Base-by-base conservation (phyloP, 2,329 filamentous ascomycete genomes). In the Thelonectria discophora region DNA sequence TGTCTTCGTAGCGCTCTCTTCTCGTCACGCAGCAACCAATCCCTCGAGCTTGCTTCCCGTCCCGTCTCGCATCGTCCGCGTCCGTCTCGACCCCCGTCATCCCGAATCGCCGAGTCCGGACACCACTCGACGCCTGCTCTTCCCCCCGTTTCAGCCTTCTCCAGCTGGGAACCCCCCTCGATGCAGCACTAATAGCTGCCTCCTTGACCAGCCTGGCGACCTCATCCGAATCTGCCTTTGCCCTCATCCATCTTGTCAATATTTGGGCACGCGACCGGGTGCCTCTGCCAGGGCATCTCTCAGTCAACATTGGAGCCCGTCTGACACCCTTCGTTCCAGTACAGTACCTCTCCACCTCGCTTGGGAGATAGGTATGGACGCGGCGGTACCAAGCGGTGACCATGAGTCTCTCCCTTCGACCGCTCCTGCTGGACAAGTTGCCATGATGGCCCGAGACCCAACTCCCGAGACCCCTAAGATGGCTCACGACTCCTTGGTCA, bases 401-500 rank as follows among this genome's bases (percentile, higher is more conserved):
- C 69, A 73, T 71, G 73, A 71, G 57, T 60, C 66, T 62, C 62
- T 72, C 66, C 68, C 71, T 68, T 67, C 64, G 42, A 49, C 68
- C 49, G 55, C 61, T 55, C 55, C 67, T 54, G 46, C 64, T 50
- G 65, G 63, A 62, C 62, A 55, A 66, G 54, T 42, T 60, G 66
- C 69, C 62, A 66, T 61, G 66, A 71, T 61, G 60, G 62, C 60
- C 49, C 67, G 68, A 63, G 70, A 75, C 59, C 55, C 63, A 60
- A 66, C 32, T 51, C 65, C 68, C 42, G 74, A 73, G 68, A 76
- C 75, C 46, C 74, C 76, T n/a, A 79, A 74, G 62, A 78, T 78
- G 74, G 67, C 74, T 18, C 84, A 85, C 74, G 90, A 92, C 76
- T 93, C 90, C 18, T 89, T 93, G 88, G 89, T 93, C 47, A 93